Percentiles rank a stretch among this genome's conserved stretches.
These are phyloP conservation scores for Pseudogymnoascus sp. DNA, from an alignment of 2,329 filamentous ascomycete species.

Conservation along the genomic window DNA sequence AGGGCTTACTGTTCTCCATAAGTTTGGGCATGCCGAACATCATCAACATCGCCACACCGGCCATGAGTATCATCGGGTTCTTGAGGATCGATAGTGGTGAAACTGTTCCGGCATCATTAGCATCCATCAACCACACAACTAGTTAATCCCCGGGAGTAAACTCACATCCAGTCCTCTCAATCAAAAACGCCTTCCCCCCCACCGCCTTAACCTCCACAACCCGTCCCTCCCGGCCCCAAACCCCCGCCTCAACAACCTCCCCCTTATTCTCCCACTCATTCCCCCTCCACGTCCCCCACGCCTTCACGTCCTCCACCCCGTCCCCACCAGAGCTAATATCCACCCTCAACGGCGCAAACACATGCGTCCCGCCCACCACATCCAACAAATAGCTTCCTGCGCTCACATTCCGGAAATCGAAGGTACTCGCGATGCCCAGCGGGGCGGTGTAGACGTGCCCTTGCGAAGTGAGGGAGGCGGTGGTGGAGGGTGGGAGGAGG, in stretches of 20 bases:
- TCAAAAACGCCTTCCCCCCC: slow-evolving; percentile 65
- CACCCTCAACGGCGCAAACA: slow-evolving; percentile 71
- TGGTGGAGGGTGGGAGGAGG: slow-evolving; percentile 46
- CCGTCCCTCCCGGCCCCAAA: slow-evolving; percentile 25
- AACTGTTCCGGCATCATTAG: slow-evolving; percentile 41
- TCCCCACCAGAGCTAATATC: slow-evolving; percentile 46
- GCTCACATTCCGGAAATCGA: slow-evolving; percentile 67
- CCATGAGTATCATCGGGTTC: slow-evolving; percentile 95
- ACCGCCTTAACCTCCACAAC: slow-evolving; percentile 36
- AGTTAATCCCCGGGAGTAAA: slow-evolving; percentile 23
- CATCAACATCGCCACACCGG: slow-evolving; percentile 69
- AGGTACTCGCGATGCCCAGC: slow-evolving; percentile 59
- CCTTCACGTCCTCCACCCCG: slow-evolving; percentile 41
- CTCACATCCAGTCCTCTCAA: slow-evolving; percentile 68
- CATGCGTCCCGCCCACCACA: slow-evolving; percentile 64
- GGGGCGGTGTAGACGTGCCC: slow-evolving; percentile 47
- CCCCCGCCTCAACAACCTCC: slow-evolving; percentile 43
- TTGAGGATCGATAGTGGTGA: slow-evolving; percentile 76
- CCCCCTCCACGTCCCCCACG: slow-evolving; percentile 80
- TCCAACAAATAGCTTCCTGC: slow-evolving; percentile 73
- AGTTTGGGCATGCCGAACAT: slow-evolving; percentile 93
- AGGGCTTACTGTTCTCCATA: slow-evolving; percentile 74
- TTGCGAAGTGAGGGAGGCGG: slow-evolving; percentile 56
- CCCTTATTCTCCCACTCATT: slow-evolving; percentile 88
- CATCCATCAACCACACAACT: slow-evolving; percentile 9